Evolutionary conservation across 2,329 filamentous ascomycete genomes (phyloP), one percentile per base, ranked within the genome.

Genomic region (Xylariales sp.): DNA sequence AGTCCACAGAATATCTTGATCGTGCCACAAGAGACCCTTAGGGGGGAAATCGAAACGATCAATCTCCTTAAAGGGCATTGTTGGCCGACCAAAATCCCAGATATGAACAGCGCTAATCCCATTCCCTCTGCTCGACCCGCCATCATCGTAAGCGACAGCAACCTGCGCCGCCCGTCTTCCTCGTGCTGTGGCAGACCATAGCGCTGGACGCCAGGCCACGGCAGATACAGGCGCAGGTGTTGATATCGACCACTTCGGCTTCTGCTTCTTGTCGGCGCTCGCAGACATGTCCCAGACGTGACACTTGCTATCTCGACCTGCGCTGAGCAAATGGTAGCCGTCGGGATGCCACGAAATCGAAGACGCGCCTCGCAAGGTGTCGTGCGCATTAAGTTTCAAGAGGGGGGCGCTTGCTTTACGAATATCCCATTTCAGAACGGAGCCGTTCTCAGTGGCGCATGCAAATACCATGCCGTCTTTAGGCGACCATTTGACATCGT

Each of bases 271-370:
- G 47, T 83, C 78, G 13, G 74, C 76, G 6, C 66, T 69, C 36
- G 64, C 67, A 5, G 76, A 74, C 40, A 84, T 59, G 49, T 85
- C 78, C 81, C 81, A 85, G 5, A 84, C 74, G 48, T 81, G 69
- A 27, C 80, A 74, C 37, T 72, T 74, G 42, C 70, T 71, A 52
- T 85, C 81, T 46, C 72, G 65, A 6, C 80, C 79, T 5, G 73
- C 78, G 45, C 78, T 84, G 33, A 81, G 69, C 10, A 84, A 60
- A 48, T 85, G 78, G n/a, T 73, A 68, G 12, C 81, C 81, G 51
- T 85, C 81, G 0, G 78, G 76, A 47, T 85, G 81, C 81, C 81
- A 85, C 4, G 76, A 71, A 29, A 83, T 75, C 1, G 76, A 69
- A 3, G 73, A 67, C 49, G 76, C 78, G 0, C 74, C 66, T 44